phyloP scores from a whole-genome alignment of 2,329 filamentous ascomycete genomes.

The Alternaria burnsii region DNA sequence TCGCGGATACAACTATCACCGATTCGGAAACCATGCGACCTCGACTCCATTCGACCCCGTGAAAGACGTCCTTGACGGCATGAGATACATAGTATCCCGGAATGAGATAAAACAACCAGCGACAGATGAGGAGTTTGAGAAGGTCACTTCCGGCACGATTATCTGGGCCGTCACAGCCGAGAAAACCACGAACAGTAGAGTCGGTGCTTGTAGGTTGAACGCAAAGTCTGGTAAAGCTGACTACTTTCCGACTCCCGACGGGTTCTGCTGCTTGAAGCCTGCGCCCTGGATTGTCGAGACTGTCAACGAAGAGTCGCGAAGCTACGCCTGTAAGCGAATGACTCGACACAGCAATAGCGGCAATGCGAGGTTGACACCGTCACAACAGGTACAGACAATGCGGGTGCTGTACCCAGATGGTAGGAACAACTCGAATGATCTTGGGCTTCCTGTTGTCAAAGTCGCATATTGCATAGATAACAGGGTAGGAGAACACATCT shows the following conservation, averaged over 20 bases:
- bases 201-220: no score
- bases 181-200: background rate
- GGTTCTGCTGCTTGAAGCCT: background rate
- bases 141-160: background rate
- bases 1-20: no score
- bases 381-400: no score
- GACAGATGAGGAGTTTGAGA: background rate
- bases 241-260: background rate
- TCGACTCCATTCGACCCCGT: no score
- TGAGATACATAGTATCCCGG: background rate
- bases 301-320: background rate
- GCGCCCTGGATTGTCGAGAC: background rate
- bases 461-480: no score
- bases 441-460: no score
- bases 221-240: no score
- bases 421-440: no score
- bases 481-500: no score
- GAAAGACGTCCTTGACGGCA: no score
- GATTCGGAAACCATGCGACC: no score
- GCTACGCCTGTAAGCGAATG: background rate
- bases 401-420: no score
- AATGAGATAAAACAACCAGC: background rate
- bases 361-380: background rate
- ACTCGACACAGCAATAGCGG: background rate
- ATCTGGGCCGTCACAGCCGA: background rate